Base-by-base conservation (phyloP, 805 yeast genomes). In the Starmerella sirachaensis region DNA sequence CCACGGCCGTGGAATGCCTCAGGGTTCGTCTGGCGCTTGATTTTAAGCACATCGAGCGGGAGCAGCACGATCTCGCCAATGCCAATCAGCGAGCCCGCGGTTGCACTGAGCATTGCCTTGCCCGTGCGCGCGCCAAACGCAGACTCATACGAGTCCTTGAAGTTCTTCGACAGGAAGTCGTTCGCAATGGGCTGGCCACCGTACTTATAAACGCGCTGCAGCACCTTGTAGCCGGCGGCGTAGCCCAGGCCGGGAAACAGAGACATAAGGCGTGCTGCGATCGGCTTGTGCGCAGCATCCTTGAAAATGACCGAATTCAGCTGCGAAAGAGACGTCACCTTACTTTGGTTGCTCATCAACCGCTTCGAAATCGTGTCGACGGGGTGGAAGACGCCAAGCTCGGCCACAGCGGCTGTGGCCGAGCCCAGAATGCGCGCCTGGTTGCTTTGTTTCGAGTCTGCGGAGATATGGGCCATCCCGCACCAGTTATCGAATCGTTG, bases 181-280 rank as follows among this genome's bases (percentile, higher is more conserved):
- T 91, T 91, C 47, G 88, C 99, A 57, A 84, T 86, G 33, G 99
- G 98, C 66, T 91, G 99, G 35, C 99, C 99, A 57, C 98, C 97
- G 60, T 91, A 91, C 65, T 91, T 91, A 73, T 91, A 91, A 39
- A 91, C 96, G 66, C 99, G 76, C 65, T 91, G 99, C 51, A 88
- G 67, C 51, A 91, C 79, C 57, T 91, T 91, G 70, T 91, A 91
- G 49, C 85, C 82, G 32, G 98, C 97, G 46, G 98, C 98, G 58
- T 91, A 91, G 18, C 97, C 97, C 47, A 91, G 71, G 59, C 99
- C 99, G 14, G 99, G 98, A 66, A 91, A 91, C 47, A 91, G 69
- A 9, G 96, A 78, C 48, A 83, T 64, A 31, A 82, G 56, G 60
- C 96, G 73, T 43, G 72, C 69, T 17, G 75, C 74, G 2, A 84